Evolutionary conservation across 2,329 filamentous ascomycete genomes (phyloP).

Genomic region (Metarhizium guizhouense): DNA sequence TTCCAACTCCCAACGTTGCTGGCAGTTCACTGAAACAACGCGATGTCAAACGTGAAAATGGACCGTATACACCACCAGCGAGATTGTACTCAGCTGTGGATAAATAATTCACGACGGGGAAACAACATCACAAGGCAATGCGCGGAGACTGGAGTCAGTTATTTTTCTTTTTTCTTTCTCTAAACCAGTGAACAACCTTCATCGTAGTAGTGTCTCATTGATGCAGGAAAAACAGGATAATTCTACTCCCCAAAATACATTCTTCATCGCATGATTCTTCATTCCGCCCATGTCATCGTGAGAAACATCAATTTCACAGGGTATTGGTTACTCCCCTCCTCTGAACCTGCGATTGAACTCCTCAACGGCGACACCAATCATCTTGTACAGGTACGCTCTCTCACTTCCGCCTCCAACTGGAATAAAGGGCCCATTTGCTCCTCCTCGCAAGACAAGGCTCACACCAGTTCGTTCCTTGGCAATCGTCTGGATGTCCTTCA

Average conservation of each 20-base stretch:
- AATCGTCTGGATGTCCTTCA: slow-evolving; percentile 96
- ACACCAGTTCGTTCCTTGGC: slow-evolving; percentile 93
- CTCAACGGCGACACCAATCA: slow-evolving; percentile 57
- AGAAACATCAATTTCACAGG: background rate
- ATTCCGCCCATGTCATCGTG: background rate
- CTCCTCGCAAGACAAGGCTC: slow-evolving; percentile 78
- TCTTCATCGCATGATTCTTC: background rate
- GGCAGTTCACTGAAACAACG: no score
- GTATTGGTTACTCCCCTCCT: slow-evolving; percentile 21
- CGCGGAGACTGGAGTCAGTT: background rate
- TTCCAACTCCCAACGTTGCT: no score
- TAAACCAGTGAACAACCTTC: background rate
- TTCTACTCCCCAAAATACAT: background rate
- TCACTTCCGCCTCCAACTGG: slow-evolving; percentile 83
- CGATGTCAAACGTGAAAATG: no score
- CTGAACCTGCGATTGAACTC: slow-evolving; percentile 57
- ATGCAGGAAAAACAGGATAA: background rate
- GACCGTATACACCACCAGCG: background rate
- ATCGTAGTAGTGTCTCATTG: background rate
- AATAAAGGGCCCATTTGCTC: slow-evolving; percentile 88
- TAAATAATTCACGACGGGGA: background rate
- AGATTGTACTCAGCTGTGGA: background rate
- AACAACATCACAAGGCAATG: no score
- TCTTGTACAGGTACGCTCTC: slow-evolving; percentile 53
- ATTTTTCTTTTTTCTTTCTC: background rate